Percentiles rank a stretch among this genome's conserved stretches.
Evolutionary conservation across 768 basidiomycete species (phyloP).

Genomic region (Peribolospora baueri): DNA sequence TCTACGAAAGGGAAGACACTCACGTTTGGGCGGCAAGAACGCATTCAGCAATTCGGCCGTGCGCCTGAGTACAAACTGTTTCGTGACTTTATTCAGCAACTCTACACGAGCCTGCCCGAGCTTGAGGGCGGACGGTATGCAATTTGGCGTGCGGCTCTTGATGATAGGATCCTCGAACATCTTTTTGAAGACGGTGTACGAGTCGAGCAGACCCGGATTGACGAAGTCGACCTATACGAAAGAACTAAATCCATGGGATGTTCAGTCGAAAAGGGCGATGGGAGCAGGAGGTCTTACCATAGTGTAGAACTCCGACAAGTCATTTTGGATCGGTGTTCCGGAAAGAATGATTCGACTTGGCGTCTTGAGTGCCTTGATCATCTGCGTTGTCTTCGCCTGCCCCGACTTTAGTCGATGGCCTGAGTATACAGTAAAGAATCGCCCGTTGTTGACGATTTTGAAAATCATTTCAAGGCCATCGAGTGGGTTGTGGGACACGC

Average conservation of each 20-base stretch:
- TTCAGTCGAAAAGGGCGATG: not conserved
- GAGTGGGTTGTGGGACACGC: not conserved
- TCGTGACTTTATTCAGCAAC: constrained; percentile 30
- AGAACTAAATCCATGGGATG: not conserved
- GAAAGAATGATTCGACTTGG: constrained; percentile 64
- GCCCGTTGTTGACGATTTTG: not conserved
- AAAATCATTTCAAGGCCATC: not conserved
- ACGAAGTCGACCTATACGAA: constrained; percentile 54
- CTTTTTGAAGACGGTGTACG: constrained; percentile 20
- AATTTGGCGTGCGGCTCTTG: constrained; percentile 55
- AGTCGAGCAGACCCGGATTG: constrained; percentile 62
- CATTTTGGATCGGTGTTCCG: constrained; percentile 86
- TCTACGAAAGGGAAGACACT: constrained; percentile 13
- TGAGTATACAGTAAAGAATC: constrained; percentile 13
- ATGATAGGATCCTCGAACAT: constrained; percentile 74
- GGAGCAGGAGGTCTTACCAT: constrained; percentile 38
- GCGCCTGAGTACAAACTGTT: constrained; percentile 56
- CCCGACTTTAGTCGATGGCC: constrained; percentile 83
- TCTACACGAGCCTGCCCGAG: constrained; percentile 49
- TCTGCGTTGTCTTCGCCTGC: constrained; percentile 63
- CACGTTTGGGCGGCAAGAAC: constrained; percentile 78
- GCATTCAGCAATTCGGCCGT: constrained; percentile 58
- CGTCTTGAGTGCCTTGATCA: constrained; percentile 57
- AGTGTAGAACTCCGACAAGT: constrained; percentile 78
- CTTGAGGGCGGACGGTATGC: constrained; percentile 44